Evolutionary conservation across 2,329 filamentous ascomycete species (phyloP).

Genomic region (Pseudogymnoascus sp.): DNA sequence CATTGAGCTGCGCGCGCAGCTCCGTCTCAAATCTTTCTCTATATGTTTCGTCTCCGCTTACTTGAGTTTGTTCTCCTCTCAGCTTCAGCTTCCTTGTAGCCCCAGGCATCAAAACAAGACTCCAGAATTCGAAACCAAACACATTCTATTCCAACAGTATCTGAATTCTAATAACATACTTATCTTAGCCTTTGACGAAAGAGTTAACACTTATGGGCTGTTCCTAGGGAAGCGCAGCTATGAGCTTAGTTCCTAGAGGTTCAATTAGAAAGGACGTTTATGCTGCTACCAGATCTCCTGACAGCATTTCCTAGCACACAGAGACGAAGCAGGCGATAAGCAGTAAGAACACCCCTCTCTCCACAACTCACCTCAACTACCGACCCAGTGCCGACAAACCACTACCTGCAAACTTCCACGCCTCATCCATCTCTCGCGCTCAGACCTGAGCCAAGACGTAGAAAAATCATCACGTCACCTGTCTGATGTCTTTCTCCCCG

Average conservation of each 20-base stretch:
- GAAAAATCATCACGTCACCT: neutral
- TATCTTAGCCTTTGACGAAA: too few relatives aligned
- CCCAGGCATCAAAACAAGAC: too few relatives aligned
- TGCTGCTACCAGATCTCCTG: neutral
- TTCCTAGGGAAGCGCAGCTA: neutral
- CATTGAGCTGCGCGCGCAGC: too few relatives aligned
- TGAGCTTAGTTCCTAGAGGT: neutral
- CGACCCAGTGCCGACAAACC: neutral
- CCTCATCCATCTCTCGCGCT: neutral
- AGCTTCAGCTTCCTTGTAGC: too few relatives aligned
- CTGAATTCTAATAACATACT: too few relatives aligned
- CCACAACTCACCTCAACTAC: neutral
- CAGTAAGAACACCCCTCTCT: neutral
- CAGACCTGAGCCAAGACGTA: neutral
- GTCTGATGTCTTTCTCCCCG: too few relatives aligned
- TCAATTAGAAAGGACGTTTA: neutral
- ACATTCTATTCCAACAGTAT: too few relatives aligned
- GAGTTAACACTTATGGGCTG: neutral
- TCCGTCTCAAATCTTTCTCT: too few relatives aligned
- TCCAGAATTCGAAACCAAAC: too few relatives aligned
- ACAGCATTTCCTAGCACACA: neutral
- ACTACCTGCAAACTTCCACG: neutral
- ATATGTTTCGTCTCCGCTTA: too few relatives aligned
- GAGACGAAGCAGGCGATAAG: neutral
- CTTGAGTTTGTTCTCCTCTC: too few relatives aligned